Base-by-base conservation (phyloP, 2,329 filamentous ascomycete species). In the Ilyonectria robusta region DNA sequence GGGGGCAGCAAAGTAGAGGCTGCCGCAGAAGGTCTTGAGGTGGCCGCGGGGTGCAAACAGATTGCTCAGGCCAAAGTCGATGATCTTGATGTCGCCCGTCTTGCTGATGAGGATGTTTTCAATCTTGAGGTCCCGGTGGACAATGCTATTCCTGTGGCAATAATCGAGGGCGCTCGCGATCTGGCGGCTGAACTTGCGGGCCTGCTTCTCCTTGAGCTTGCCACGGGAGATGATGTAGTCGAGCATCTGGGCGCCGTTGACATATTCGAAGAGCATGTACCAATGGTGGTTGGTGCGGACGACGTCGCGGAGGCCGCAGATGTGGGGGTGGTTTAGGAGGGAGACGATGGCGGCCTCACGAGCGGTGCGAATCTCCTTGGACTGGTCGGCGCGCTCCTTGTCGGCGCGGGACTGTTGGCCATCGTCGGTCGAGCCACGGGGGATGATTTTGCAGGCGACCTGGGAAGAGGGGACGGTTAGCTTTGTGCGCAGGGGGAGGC, bases 211-310 rank as follows among this genome's bases (percentile, higher is more conserved):
- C 86, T 98, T 98, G 70, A 99, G 86, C 77, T 97, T 93, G 65
- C 95, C 96, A 78, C 98, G 96, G 4, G 95, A 98, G 78, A 99
- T 99, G 80, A 99, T 99, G 82, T 98, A 99, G 84, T 99, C 96
- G 68, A 99, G 90, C 96, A 99, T 98, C 83, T 99, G 96, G 19
- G 96, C 96, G 54, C 96, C 96, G 78, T 99, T 98, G 81, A 99
- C 96, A 80, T 96, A 98, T 83, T 99, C 96, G 78, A 97, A 99
- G 58, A 99, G 90, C 96, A 99, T 99, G 82, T 99, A 99, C 96
- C 96, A 99, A 81, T 99, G 96, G 80, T 98, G 96, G 77, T 96
- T 95, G 57, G 96, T 98, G 65, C 95, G 92, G 63, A 98, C 92
- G 29, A 98, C 94, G 82, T 99, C 96, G 72, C 94, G 91, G 88